These are phyloP conservation scores for Solanum etuberosum DNA, from an alignment of 257 asterid genomes.

Conservation along the genomic window DNA sequence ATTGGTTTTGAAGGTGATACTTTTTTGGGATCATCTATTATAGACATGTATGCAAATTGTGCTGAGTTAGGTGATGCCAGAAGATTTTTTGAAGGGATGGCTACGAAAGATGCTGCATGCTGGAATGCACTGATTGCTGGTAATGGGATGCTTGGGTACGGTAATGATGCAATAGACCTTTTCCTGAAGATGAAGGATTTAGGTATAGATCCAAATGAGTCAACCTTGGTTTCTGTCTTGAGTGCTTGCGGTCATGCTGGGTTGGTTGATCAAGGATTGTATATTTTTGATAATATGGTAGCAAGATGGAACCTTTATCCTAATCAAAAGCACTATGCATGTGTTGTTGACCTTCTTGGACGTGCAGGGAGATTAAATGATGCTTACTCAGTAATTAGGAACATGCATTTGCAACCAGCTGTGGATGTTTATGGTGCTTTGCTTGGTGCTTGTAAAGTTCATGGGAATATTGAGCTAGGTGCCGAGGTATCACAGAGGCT, in stretches of 20 bases:
- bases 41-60: constrained; percentile 53
- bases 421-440: constrained; percentile 29
- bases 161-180: constrained; percentile 25
- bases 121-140: constrained; percentile 60
- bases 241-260: constrained; percentile 46
- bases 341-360: constrained; percentile 46
- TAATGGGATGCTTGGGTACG: constrained; percentile 37
- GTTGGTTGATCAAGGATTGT: constrained; percentile 37
- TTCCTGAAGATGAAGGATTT: constrained; percentile 22
- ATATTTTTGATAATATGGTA: constrained; percentile 31
- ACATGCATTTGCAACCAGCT: constrained; percentile 21
- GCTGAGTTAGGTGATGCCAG: constrained; percentile 23
- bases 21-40: constrained; percentile 37
- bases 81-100: constrained; percentile 24
- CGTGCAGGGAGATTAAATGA: constrained; percentile 42
- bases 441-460: constrained; percentile 37
- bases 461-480: constrained; percentile 34
- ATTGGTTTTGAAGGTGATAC: constrained; percentile 28
- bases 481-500: constrained; percentile 25
- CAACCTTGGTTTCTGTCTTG: constrained; percentile 40
- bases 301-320: constrained; percentile 28
- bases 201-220: constrained; percentile 28
- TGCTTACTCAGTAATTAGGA: constrained; percentile 31
- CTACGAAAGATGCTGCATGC: constrained; percentile 35
- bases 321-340: constrained; percentile 39